Evolutionary conservation across 2,329 filamentous ascomycete species (phyloP).

Genomic region (Cryphonectria nitschkei): DNA sequence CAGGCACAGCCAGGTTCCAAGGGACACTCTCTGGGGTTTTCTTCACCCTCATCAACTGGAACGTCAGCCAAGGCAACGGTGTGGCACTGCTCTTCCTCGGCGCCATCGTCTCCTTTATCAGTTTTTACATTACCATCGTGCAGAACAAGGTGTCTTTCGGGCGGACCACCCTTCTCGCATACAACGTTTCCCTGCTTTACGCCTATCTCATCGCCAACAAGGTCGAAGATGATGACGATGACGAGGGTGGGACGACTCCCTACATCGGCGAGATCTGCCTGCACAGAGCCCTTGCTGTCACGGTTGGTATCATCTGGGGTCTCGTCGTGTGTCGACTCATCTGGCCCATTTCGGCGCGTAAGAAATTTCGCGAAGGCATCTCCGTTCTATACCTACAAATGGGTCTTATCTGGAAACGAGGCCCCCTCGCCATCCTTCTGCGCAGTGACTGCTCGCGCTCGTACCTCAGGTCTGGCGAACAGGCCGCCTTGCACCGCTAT

Average conservation of each 20-base stretch:
- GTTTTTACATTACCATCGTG: slow-evolving; percentile 88
- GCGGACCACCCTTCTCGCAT: slow-evolving; percentile 91
- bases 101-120: slow-evolving; percentile 78
- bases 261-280: slow-evolving; percentile 86
- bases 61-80: slow-evolving; percentile 73
- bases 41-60: slow-evolving; percentile 78
- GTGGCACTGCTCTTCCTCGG: slow-evolving; percentile 79
- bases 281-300: slow-evolving; percentile 85
- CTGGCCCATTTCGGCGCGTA: slow-evolving; percentile 90
- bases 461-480: slow-evolving; percentile 89
- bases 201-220: slow-evolving; percentile 85
- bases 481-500: slow-evolving; percentile 84
- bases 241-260: slow-evolving; percentile 83
- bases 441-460: slow-evolving; percentile 60
- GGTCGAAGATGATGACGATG: slow-evolving; percentile 81
- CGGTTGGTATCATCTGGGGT: slow-evolving; percentile 88
- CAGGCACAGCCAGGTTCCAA: slow-evolving; percentile 81
- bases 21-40: slow-evolving; percentile 83
- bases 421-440: slow-evolving; percentile 77
- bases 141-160: slow-evolving; percentile 86
- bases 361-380: slow-evolving; percentile 86
- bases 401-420: slow-evolving; percentile 94
- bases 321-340: slow-evolving; percentile 86
- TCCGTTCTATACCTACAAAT: slow-evolving; percentile 93
- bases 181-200: slow-evolving; percentile 93